These are phyloP conservation scores for Arctium minus DNA, from an alignment of 129 eudicot species.

Conservation along the genomic window DNA sequence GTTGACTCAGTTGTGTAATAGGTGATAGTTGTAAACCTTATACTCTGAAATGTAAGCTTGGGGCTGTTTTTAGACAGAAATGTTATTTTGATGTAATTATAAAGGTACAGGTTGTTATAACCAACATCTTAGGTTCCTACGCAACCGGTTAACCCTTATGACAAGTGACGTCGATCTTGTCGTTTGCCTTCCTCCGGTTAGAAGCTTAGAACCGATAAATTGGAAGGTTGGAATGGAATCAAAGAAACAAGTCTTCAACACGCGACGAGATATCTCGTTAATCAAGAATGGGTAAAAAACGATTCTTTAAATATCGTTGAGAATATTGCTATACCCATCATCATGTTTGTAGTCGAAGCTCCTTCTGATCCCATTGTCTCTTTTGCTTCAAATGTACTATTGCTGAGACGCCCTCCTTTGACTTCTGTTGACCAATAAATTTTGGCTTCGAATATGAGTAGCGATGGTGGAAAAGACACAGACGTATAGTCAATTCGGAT, in stretches of 20 bases:
- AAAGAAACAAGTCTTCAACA: constrained; percentile 97
- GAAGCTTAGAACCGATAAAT: constrained; percentile 92
- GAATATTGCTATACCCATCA: constrained; percentile 96
- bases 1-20: too few species aligned
- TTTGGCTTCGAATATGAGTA: background rate
- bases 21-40: too few species aligned
- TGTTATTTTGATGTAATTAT: too few species aligned
- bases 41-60: too few species aligned
- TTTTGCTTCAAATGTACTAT: constrained; percentile 25
- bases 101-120: background rate
- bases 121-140: constrained; percentile 84
- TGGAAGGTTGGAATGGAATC: constrained; percentile 90
- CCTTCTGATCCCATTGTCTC: constrained; percentile 57
- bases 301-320: constrained; percentile 94
- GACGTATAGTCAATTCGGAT: constrained; percentile 64
- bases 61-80: too few species aligned
- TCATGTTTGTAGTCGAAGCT: constrained; percentile 92
- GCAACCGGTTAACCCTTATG: constrained; percentile 94
- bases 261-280: constrained; percentile 91
- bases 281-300: constrained; percentile 96
- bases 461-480: constrained; percentile 23
- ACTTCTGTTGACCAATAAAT: constrained; percentile 35
- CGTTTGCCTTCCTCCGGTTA: constrained; percentile 91
- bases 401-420: constrained; percentile 25
- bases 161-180: constrained; percentile 97